phyloP scores from a whole-genome alignment of 1,139 yeast species.

The Ogataea hybrid region DNA sequence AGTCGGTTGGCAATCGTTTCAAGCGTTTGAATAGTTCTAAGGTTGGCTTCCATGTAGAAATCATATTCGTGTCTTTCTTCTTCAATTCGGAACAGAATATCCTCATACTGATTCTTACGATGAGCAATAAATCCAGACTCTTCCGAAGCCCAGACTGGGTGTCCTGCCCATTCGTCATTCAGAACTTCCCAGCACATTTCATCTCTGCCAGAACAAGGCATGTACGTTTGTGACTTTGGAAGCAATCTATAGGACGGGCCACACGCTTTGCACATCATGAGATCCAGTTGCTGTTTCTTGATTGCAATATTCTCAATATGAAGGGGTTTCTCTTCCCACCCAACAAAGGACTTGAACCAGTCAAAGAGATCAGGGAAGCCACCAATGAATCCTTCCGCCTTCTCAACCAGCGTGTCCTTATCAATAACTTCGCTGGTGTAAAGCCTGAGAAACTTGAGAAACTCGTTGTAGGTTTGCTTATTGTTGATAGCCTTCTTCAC shows the following conservation, averaged over 20 bases:
- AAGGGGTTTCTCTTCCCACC: slow-evolving; percentile 73
- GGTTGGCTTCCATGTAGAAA: slow-evolving; percentile 89
- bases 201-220: slow-evolving; percentile 98
- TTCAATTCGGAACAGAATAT: slow-evolving; percentile 88
- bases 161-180: slow-evolving; percentile 99
- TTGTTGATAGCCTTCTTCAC: slow-evolving; percentile 89
- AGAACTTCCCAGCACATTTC: slow-evolving; percentile 99
- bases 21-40: slow-evolving; percentile 90
- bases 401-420: slow-evolving; percentile 73
- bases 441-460: slow-evolving; percentile 79
- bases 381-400: slow-evolving; percentile 84
- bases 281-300: slow-evolving; percentile 86
- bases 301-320: slow-evolving; percentile 85
- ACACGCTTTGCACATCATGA: slow-evolving; percentile 79
- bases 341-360: slow-evolving; percentile 93
- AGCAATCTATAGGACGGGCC: slow-evolving; percentile 94
- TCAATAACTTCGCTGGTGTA: slow-evolving; percentile 91
- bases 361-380: slow-evolving; percentile 72
- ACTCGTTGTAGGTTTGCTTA: slow-evolving; percentile 88
- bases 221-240: slow-evolving; percentile 91
- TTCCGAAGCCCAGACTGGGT: slow-evolving; percentile 99
- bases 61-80: slow-evolving; percentile 98
- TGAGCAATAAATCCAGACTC: slow-evolving; percentile 98
- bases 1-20: slow-evolving; percentile 95
- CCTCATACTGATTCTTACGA: slow-evolving; percentile 96